phyloP scores from a whole-genome alignment of 2,329 filamentous ascomycete genomes.

The Celoporthe dispersa region DNA sequence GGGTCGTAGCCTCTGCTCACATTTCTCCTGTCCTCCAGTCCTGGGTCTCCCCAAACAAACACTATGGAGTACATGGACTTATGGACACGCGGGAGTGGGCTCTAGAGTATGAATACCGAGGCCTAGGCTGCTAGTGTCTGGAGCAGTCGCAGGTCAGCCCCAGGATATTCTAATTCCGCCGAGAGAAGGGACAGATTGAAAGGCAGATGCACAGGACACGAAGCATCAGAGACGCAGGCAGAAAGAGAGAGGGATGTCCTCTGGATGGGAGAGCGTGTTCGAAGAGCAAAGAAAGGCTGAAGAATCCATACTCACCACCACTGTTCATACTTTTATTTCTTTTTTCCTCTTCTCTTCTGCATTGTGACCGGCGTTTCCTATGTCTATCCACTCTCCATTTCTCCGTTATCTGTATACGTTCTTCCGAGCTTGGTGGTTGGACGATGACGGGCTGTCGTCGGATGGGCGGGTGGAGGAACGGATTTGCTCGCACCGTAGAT shows the following conservation, averaged over 20 bases:
- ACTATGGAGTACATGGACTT: background rate
- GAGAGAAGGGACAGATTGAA: background rate
- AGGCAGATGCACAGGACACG: background rate
- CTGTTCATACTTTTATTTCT: background rate
- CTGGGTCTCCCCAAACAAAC: background rate
- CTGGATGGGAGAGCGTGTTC: background rate
- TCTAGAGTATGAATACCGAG: background rate
- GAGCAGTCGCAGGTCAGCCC: background rate
- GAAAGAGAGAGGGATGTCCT: background rate
- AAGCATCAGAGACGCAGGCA: background rate
- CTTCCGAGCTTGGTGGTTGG: background rate
- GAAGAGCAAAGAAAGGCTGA: background rate
- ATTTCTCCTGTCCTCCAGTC: background rate
- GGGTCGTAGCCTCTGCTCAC: background rate
- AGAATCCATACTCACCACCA: background rate
- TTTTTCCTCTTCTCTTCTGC: background rate
- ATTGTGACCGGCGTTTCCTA: conserved; percentile 3
- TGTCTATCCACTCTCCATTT: background rate
- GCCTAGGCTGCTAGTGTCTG: background rate
- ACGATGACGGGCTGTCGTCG: background rate
- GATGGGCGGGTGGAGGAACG: background rate
- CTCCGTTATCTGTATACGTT: background rate
- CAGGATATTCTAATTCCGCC: background rate
- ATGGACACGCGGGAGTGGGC: background rate
- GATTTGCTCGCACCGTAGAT: background rate